Evolutionary conservation across 345 rosid species (phyloP), one percentile per base, ranked within the genome.

Genomic region (Rhodamnia argentea): DNA sequence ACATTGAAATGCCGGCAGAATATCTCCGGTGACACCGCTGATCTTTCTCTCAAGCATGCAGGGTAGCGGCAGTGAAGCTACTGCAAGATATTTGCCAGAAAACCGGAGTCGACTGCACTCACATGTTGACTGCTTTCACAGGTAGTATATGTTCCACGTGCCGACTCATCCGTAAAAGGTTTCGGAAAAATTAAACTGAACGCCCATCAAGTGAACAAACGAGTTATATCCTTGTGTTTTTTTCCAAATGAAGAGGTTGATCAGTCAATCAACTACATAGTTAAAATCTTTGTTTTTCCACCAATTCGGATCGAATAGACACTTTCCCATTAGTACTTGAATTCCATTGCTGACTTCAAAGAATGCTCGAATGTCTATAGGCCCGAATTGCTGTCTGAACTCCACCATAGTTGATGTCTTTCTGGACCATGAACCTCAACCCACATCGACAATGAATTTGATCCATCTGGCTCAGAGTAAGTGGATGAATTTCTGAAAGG

Each of bases 381-480:
- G 96, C 29, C 88, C 88, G 50, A 93, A 94, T 85, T 94, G 96
- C 89, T 92, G 95, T 90, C 88, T 94, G 82, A 90, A 92, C 81
- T 58, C 93, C 82, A 88, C 88, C 62, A 75, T 88, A 51, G 85
- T 92, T 24, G 84, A 89, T 15, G 57, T 85, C 16, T 91, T 92
- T 83, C 90, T 93, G 5, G 89, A 92, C 24, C 90, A 93, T 64
- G 94, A 90, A 53, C 94, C 93, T 56, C 96, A 91, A 85, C 75
- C 95, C 52, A 88, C 94, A 16, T 81, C 91, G 26, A 92, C 89
- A 13, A 93, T 92, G 90, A 94, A 92, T 90, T 89, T 93, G 92
- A 85, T 94, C 88, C 96, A 93, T 88, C 24, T 93, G 3, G 83
- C 95, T 84, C 96, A 94, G 85, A 92, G 95, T 92, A 87, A 85